Evolutionary conservation across 306 rosid genomes (phyloP).

Genomic region (Pyrus bretschneideri): DNA sequence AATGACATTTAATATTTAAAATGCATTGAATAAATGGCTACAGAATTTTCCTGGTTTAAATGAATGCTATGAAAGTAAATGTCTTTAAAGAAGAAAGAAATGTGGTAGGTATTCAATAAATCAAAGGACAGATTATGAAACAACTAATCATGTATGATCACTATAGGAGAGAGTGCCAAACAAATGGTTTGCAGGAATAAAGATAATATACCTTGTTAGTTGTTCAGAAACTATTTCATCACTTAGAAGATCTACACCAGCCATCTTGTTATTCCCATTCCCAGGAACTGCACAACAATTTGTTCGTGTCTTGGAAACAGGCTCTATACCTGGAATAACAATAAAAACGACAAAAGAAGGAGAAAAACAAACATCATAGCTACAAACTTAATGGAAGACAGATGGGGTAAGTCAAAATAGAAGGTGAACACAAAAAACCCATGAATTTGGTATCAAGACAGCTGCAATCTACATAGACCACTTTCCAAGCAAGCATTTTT

Average conservation of each 20-base stretch:
- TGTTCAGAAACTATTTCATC: conserved; percentile 96
- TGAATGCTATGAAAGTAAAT: no score
- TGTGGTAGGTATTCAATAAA: no score
- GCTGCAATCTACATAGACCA: background rate
- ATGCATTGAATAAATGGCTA: no score
- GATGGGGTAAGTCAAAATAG: background rate
- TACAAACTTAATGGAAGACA: background rate
- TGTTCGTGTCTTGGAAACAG: conserved; percentile 25
- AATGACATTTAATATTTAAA: no score
- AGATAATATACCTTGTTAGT: conserved; percentile 61
- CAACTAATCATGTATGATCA: no score
- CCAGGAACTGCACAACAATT: conserved; percentile 28
- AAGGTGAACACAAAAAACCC: background rate
- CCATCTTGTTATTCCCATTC: conserved; percentile 30
- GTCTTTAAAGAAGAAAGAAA: no score
- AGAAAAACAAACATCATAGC: background rate
- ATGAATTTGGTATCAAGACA: background rate
- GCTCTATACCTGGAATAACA: conserved; percentile 21
- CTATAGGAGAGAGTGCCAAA: no score
- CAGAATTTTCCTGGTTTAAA: no score
- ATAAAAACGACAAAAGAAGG: background rate
- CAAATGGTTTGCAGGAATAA: background rate
- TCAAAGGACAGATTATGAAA: no score
- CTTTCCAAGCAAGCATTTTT: background rate
- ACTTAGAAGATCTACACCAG: conserved; percentile 41